Base-by-base conservation (phyloP, 805 yeast species). In the Zygosaccharomyces kombuchaensis region DNA sequence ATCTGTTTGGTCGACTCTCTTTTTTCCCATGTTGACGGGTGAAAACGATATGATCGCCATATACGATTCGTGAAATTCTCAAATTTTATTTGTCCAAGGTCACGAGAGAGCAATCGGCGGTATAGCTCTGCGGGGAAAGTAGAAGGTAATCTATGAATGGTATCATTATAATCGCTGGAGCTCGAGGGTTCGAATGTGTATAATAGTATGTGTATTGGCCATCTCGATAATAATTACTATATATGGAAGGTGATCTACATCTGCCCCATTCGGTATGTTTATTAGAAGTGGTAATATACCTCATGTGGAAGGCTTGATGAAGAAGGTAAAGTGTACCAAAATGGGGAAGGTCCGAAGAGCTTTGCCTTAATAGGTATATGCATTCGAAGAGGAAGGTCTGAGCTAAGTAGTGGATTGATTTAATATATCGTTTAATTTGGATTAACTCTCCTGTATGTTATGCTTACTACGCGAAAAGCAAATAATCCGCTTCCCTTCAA, bases 51-150 rank as follows among this genome's bases (percentile, higher is more conserved):
- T 10, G 6, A 37, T 37, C 41, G 21, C 9, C 4, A 4, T 13
- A 16, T 37, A 37, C 41, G 41, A 27, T 3, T 6, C 34, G 12
- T 2, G 25, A 26, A 37, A 14, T 37, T 37, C 41, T 26, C 31
- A 27, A 26, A 37, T 37, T 37, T 37, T 37, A 37, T 37, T 37
- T 37, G 41, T 37, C 31, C 41, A 37, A 25, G 31, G 41, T 37
- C 41, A 37, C 41, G 41, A 17, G 41, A 9, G 13, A n/a, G 9
- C 7, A 6, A 13, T 9, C 3, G 9, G 7, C n/a, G n/a, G 10
- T 5, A 9, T 16, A 9, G 4, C 7, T 12, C 13, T 8, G 10
- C 9, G 13, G 6, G 5, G 8, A 10, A 4, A 13, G 23, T 1
- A 25, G n/a, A n/a, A 23, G 4, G 10, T 13, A 14, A 9, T 14